Evolutionary conservation across 306 rosid species (phyloP), one percentile per base, ranked within the genome.

Genomic region (Erythrophleum fordii): DNA sequence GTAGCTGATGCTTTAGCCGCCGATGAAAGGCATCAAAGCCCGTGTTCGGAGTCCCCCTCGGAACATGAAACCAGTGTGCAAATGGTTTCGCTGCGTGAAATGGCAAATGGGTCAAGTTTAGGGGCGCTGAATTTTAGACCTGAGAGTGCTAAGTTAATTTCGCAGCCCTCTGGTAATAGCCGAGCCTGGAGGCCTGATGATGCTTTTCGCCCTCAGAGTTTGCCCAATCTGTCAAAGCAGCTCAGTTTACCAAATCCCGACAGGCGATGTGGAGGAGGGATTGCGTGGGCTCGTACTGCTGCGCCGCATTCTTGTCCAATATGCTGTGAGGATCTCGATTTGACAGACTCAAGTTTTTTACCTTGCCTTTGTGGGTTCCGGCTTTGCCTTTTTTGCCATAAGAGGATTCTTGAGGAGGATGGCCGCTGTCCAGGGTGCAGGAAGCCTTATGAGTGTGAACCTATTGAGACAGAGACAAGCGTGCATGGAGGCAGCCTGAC

Each of bases 361-460:
- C 99, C 99, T 4, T 95, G 99, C 81, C 72, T 83, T 39, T 95
- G 99, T 44, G 98, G 99, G 25, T 95, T 91, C 79, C 87, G 96
- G 89, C 96, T 95, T 75, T 95, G 99, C 85, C 99, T 95, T 49
- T 95, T 95, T 89, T 95, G 99, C 85, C 97, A 95, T 83, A 95
- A 95, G 86, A 95, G 97, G 88, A 95, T 95, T 81, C 87, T 95
- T 17, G 99, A 95, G 71, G 90, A 85, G 69, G 99, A 93, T 82
- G 89, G 93, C 5, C 99, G 99, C 56, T 95, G 99, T 69, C 99
- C 99, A 0, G 97, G 97, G 45, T 95, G 99, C 86, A 87, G 99
- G 93, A 93, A 95, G 89, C 92, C 90, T 2, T 95, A 95, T 78
- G 89, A 91, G 83, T 72, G 82, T 71, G 91, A 82, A 17, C 83